A percentile compares a stretch with the other conserved stretches of the same genome.
These are phyloP conservation scores for Adiantum capillusveneris DNA, from an alignment of 75 land plant genomes.

Conservation along the genomic window DNA sequence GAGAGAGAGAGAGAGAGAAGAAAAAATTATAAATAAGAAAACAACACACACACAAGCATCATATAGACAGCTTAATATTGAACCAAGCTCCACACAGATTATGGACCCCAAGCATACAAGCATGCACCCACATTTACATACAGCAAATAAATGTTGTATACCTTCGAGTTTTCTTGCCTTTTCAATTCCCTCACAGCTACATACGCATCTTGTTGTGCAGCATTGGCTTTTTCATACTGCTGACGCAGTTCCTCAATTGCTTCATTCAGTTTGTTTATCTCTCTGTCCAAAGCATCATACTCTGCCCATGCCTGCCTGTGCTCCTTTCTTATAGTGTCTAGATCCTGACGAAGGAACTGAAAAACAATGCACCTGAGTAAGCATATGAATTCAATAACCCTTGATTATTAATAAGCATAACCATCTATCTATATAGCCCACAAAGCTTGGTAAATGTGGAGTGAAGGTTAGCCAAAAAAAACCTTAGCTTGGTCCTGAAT, in stretches of 20 bases:
- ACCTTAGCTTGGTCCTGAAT: slow-evolving; percentile 49
- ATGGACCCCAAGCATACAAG: too few species aligned
- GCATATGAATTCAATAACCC: too few species aligned
- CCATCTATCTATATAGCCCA: background rate
- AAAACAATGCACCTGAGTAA: too few species aligned
- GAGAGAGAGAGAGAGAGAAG: too few species aligned
- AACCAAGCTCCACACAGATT: too few species aligned
- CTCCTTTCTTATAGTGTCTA: slow-evolving; percentile 33
- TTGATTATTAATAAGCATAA: too few species aligned
- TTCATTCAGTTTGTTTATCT: slow-evolving; percentile 17
- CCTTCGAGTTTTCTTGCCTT: slow-evolving; percentile 42
- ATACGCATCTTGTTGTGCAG: slow-evolving; percentile 59
- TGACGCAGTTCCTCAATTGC: slow-evolving; percentile 18
- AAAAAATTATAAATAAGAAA: too few species aligned
- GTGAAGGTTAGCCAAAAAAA: slow-evolving; percentile 14
- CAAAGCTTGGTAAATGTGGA: too few species aligned
- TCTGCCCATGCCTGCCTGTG: slow-evolving; percentile 22
- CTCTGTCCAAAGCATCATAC: slow-evolving; percentile 26
- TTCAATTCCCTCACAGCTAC: slow-evolving; percentile 22
- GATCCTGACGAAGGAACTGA: slow-evolving; percentile 47
- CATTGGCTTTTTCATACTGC: slow-evolving; percentile 37
- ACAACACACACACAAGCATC: too few species aligned
- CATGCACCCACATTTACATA: too few species aligned
- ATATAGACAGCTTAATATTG: too few species aligned
- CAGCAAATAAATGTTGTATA: slow-evolving; percentile 2